These are phyloP conservation scores for Cucumis sativus DNA, from an alignment of 306 rosid species.

Conservation along the genomic window DNA sequence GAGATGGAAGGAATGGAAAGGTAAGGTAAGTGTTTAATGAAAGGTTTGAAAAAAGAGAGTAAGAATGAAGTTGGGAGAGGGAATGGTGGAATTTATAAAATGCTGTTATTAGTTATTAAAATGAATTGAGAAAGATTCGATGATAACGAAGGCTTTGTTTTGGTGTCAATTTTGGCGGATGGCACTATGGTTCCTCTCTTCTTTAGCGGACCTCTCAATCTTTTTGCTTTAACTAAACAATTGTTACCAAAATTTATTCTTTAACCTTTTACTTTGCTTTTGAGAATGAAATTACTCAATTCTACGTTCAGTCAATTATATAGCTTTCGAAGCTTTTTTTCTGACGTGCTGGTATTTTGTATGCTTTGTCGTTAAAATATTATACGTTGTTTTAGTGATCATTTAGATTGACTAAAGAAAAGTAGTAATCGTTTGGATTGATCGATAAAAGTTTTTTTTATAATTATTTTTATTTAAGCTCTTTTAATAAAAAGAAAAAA, in stretches of 20 bases:
- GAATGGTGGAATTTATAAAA: background rate
- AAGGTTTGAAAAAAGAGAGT: background rate
- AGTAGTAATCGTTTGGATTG: too few relatives aligned
- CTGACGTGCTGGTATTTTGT: too few relatives aligned
- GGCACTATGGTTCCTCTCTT: background rate
- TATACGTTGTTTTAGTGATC: too few relatives aligned
- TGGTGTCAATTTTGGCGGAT: background rate
- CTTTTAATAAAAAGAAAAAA: too few relatives aligned
- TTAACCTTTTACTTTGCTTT: background rate
- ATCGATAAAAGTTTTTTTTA: too few relatives aligned
- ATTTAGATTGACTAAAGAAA: too few relatives aligned
- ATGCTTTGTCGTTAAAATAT: too few relatives aligned
- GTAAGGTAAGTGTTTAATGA: background rate
- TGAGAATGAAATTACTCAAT: background rate
- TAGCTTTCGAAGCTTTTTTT: too few relatives aligned
- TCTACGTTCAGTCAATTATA: background rate
- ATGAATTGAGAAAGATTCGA: background rate
- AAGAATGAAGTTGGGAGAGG: background rate
- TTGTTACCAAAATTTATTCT: background rate
- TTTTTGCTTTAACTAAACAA: background rate
- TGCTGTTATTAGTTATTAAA: background rate
- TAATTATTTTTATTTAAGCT: too few relatives aligned
- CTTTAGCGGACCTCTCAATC: constrained; percentile 1
- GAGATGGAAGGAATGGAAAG: background rate
- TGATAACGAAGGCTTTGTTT: constrained; percentile 2